A percentile compares a stretch with the other conserved stretches of the same genome.
These are phyloP conservation scores for Leccinum olivaceopallidum DNA, from an alignment of 768 basidiomycete species.

Conservation along the genomic window DNA sequence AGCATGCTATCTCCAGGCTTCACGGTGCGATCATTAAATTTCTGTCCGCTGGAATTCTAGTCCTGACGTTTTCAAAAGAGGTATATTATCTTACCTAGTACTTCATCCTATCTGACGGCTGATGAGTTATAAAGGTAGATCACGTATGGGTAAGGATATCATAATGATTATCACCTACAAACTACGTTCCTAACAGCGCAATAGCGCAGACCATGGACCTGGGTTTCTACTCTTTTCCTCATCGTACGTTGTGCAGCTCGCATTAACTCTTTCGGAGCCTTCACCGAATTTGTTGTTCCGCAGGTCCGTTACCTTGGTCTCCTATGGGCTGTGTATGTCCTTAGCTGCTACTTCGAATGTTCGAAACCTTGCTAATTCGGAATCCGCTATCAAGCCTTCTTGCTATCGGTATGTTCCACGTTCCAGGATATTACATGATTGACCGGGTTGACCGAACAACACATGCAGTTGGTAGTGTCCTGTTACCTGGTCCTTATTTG, in stretches of 20 bases:
- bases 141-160: background rate
- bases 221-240: background rate
- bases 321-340: background rate
- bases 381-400: background rate
- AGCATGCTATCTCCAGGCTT: background rate
- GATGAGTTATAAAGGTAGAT: conserved; percentile 7
- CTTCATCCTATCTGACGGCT: background rate
- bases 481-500: background rate
- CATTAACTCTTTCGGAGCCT: background rate
- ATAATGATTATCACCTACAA: too few relatives aligned
- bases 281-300: background rate
- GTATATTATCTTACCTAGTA: background rate
- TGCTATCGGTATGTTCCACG: background rate
- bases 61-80: conserved; percentile 16
- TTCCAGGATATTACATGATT: background rate
- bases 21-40: background rate
- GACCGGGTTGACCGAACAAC: background rate
- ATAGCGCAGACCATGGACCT: background rate
- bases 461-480: background rate
- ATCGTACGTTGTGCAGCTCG: background rate
- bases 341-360: background rate
- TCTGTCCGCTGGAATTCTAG: background rate
- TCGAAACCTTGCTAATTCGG: background rate
- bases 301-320: background rate
- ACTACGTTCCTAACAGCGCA: background rate